phyloP scores from a whole-genome alignment of 2,329 filamentous ascomycete genomes.

The Xylaria sp. region DNA sequence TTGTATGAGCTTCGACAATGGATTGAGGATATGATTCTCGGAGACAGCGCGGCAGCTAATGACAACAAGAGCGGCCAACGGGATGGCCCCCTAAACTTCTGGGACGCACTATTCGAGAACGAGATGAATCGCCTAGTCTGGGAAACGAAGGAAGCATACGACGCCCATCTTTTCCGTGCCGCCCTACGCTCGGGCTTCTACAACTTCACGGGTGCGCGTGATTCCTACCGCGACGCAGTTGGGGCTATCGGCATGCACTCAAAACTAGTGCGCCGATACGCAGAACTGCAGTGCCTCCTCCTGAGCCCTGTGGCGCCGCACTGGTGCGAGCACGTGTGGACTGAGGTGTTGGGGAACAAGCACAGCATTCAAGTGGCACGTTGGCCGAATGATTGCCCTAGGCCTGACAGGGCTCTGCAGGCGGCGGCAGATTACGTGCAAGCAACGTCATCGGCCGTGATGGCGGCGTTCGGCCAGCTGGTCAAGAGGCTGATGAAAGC shows the following conservation, averaged over 20 bases:
- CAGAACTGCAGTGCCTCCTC: no score
- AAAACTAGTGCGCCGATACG: no score
- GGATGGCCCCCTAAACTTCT: neutral
- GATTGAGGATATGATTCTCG: neutral
- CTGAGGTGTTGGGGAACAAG: conserved; percentile 73
- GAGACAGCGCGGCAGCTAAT: neutral
- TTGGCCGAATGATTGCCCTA: conserved; percentile 59
- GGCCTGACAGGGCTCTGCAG: conserved; percentile 2
- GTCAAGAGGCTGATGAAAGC: neutral
- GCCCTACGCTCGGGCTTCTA: no score
- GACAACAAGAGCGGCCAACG: neutral
- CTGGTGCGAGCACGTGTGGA: conserved; percentile 94
- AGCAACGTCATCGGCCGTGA: conserved; percentile 5
- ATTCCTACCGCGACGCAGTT: no score
- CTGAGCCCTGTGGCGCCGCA: conserved; percentile 89
- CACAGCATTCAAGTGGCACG: conserved; percentile 58
- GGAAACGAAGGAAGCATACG: no score
- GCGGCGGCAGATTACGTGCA: conserved; percentile 12
- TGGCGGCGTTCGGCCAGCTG: neutral
- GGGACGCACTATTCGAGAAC: no score
- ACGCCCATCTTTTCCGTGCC: no score
- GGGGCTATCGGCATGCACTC: no score
- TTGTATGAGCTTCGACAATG: no score
- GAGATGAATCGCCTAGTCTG: no score
- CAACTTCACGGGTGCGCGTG: no score